A percentile compares a stretch with the other conserved stretches of the same genome.
Conservation (phyloP, 2,329 filamentous ascomycete genomes). For the Rhytidhysteron rufulum region DNA sequence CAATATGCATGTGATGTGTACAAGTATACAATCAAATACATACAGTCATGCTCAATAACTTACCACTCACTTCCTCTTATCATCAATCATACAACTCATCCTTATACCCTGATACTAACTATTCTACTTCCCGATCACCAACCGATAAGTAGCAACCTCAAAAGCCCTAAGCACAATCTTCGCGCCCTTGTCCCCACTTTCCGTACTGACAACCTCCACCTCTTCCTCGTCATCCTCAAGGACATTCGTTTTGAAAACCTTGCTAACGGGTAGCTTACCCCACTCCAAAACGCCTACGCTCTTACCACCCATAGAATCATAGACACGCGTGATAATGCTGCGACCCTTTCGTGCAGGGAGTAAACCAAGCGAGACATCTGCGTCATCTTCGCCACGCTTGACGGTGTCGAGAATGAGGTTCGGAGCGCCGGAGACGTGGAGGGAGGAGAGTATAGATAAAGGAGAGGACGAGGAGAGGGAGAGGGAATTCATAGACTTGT, state of each 20-base stretch:
- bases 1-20: no score
- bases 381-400: conserved; percentile 71
- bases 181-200: conserved; percentile 53
- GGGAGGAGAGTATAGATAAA: conserved; percentile 45
- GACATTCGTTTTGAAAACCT: conserved; percentile 77
- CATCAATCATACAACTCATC: background rate
- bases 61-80: background rate
- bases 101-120: no score
- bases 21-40: no score
- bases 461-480: conserved; percentile 21
- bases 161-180: conserved; percentile 64
- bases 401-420: conserved; percentile 81
- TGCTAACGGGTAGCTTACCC: conserved; percentile 64
- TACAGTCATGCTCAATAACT: no score
- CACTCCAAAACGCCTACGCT: conserved; percentile 68
- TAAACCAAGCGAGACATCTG: conserved; percentile 50
- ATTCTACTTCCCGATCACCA: no score
- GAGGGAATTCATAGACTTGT: conserved; percentile 25
- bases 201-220: conserved; percentile 45
- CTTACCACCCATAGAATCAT: conserved; percentile 82
- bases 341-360: conserved; percentile 63
- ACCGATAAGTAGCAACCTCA: conserved; percentile 77
- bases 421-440: conserved; percentile 61
- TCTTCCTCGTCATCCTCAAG: conserved; percentile 79
- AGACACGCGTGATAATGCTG: conserved; percentile 80